These are phyloP conservation scores for Rhododendron simsii DNA, from an alignment of 148 eudicot species.

Conservation along the genomic window DNA sequence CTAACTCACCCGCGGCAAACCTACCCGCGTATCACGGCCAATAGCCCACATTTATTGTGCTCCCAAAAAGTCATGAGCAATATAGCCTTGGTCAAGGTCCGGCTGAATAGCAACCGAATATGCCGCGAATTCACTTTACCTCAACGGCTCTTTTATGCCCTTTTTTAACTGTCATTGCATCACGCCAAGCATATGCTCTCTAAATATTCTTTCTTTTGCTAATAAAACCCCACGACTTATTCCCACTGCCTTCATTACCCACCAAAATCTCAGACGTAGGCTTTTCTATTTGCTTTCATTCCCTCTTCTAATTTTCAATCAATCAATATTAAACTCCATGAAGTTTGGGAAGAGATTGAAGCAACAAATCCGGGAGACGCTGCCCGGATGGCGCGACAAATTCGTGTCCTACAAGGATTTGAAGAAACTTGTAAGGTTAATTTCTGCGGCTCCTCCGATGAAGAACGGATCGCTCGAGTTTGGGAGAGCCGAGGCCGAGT, in stretches of 20 bases:
- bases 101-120: conserved; percentile 32
- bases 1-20: neutral
- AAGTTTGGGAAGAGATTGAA: conserved; percentile 87
- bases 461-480: conserved; percentile 27
- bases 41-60: neutral
- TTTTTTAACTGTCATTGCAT: conserved; percentile 35
- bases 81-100: conserved; percentile 11
- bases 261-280: neutral
- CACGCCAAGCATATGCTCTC: conserved; percentile 73
- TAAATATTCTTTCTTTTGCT: conserved; percentile 41
- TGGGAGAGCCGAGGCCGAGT: conserved; percentile 53
- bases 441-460: conserved; percentile 30
- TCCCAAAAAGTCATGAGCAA: conserved; percentile 9
- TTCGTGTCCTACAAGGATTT: conserved; percentile 71
- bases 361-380: conserved; percentile 66
- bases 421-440: conserved; percentile 63
- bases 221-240: conserved; percentile 10
- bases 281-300: neutral
- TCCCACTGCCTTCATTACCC: neutral
- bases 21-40: neutral
- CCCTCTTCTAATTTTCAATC: neutral
- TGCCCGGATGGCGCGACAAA: conserved; percentile 78
- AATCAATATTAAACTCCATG: conserved; percentile 21
- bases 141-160: conserved; percentile 18
- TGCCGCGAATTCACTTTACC: conserved; percentile 40